phyloP scores from a whole-genome alignment of 495 filamentous ascomycete species.

The Venustampulla echinocandica region DNA sequence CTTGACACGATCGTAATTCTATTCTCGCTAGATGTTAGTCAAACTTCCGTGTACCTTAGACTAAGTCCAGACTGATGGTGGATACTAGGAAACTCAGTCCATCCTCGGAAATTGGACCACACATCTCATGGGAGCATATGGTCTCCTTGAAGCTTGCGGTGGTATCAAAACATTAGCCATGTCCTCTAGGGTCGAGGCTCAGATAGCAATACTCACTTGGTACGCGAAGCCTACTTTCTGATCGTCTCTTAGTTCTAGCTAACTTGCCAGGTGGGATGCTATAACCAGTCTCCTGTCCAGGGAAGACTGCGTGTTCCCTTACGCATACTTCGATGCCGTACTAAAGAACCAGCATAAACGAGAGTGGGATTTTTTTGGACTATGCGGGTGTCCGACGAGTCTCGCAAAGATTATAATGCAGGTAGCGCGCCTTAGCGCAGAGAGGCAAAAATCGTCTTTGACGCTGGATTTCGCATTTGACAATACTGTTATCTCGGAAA shows the following conservation, averaged over 20 bases:
- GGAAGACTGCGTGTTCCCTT: slow-evolving; percentile 19
- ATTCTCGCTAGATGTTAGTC: slow-evolving; percentile 13
- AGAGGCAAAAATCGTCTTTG: slow-evolving; percentile 17
- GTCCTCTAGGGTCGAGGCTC: slow-evolving; percentile 17
- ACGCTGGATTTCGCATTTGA: slow-evolving; percentile 24
- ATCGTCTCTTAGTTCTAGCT: background rate
- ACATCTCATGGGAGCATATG: slow-evolving; percentile 8
- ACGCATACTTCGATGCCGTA: slow-evolving; percentile 16
- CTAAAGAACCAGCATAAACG: slow-evolving; percentile 12
- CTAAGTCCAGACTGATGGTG: slow-evolving; percentile 1
- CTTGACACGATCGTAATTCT: slow-evolving; percentile 8
- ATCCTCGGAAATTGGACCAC: slow-evolving; percentile 10
- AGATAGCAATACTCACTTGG: slow-evolving; percentile 26
- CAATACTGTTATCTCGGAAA: slow-evolving; percentile 15
- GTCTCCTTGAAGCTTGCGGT: slow-evolving; percentile 8
- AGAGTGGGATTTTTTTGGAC: slow-evolving; percentile 25
- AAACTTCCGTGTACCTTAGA: background rate
- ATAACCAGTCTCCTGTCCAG: slow-evolving; percentile 24
- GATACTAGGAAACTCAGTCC: slow-evolving; percentile 10
- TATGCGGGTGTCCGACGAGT: slow-evolving; percentile 16
- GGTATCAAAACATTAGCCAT: background rate
- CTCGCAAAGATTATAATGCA: slow-evolving; percentile 1
- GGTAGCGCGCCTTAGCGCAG: slow-evolving; percentile 19
- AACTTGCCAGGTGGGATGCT: slow-evolving; percentile 25
- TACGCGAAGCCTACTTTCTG: slow-evolving; percentile 9